A percentile compares a stretch with the other conserved stretches of the same genome.
Conservation (phyloP, 2,329 filamentous ascomycete species). For the Aspergillus sp. region DNA sequence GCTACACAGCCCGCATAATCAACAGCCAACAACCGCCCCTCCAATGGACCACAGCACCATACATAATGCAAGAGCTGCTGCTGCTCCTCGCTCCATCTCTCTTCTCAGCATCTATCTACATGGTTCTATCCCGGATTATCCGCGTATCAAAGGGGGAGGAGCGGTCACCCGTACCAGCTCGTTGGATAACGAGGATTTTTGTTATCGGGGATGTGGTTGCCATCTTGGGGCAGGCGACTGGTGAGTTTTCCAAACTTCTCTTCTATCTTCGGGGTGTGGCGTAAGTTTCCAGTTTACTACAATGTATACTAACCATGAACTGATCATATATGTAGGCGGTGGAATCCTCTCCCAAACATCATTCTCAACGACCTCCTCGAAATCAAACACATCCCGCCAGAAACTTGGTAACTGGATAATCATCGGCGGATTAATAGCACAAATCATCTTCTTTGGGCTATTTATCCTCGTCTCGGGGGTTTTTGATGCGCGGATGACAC, state of each 20-base stretch:
- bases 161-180: not conserved
- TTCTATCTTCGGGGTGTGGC: no score
- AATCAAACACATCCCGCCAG: no score
- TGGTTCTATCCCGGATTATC: not conserved
- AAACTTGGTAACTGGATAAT: not conserved
- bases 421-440: not conserved
- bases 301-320: no score
- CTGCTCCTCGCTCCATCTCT: not conserved
- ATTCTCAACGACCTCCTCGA: no score
- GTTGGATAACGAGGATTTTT: not conserved
- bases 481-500: not conserved
- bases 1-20: not conserved
- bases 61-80: not conserved
- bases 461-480: not conserved
- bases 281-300: no score
- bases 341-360: not conserved
- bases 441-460: not conserved
- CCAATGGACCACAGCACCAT: not conserved
- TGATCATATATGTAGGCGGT: not conserved
- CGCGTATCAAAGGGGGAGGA: not conserved
- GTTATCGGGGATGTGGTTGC: not conserved
- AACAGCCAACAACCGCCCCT: not conserved
- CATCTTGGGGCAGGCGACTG: not conserved
- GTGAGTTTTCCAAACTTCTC: no score
- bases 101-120: constrained; percentile 1